phyloP scores from a whole-genome alignment of 1,284 basidiomycete species.

The Tilletia indica region DNA sequence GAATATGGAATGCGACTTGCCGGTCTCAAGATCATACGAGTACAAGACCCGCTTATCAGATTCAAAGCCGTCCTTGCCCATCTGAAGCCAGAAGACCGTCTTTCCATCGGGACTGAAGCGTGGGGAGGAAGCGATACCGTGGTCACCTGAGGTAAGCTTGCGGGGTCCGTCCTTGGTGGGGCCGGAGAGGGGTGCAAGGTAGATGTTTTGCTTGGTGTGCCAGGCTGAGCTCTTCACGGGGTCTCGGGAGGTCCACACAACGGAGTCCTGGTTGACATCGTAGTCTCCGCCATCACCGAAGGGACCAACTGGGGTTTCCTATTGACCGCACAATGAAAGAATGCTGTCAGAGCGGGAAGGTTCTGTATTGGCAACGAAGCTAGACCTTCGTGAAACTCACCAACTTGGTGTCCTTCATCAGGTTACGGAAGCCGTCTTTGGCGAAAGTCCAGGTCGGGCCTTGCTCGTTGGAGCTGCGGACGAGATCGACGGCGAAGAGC shows the following conservation, averaged over 20 bases:
- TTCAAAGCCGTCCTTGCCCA: slow-evolving; percentile 43
- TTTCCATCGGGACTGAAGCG: slow-evolving; percentile 31
- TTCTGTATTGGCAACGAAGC: too few relatives aligned
- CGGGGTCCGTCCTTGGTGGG: slow-evolving; percentile 11
- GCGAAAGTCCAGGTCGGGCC: slow-evolving; percentile 21
- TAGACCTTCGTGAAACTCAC: slow-evolving; percentile 4
- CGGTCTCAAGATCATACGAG: slow-evolving; percentile 3
- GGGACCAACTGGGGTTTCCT: slow-evolving; percentile 34
- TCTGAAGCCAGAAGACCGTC: slow-evolving; percentile 42
- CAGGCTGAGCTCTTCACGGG: slow-evolving; percentile 31
- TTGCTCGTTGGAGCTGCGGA: slow-evolving; percentile 1
- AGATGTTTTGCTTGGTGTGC: slow-evolving; percentile 39
- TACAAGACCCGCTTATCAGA: slow-evolving; percentile 35
- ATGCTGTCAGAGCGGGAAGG: neutral
- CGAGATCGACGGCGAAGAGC: slow-evolving; percentile 33
- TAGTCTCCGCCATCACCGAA: slow-evolving; percentile 38
- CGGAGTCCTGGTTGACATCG: slow-evolving; percentile 23
- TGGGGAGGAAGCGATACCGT: slow-evolving; percentile 34
- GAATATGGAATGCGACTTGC: slow-evolving; percentile 19
- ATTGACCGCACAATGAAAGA: neutral
- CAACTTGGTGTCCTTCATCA: slow-evolving; percentile 30
- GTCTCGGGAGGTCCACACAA: slow-evolving; percentile 40
- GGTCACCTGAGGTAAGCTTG: slow-evolving; percentile 22
- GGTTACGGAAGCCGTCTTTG: slow-evolving; percentile 23
- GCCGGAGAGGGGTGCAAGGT: slow-evolving; percentile 28